These are phyloP conservation scores for Euphorbia schlechtendalii DNA, from an alignment of 441 rosid species.

Conservation along the genomic window DNA sequence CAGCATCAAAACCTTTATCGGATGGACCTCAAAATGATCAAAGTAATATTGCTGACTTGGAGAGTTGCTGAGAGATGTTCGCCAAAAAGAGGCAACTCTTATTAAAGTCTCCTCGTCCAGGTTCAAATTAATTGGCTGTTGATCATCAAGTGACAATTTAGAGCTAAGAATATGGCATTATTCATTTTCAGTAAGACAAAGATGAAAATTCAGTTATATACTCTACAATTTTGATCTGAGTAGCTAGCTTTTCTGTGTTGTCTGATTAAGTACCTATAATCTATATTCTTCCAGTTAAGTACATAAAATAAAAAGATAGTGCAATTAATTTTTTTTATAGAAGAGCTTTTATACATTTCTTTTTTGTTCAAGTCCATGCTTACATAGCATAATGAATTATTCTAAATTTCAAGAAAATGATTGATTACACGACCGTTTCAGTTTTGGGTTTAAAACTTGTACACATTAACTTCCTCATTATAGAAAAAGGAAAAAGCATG, in stretches of 20 bases:
- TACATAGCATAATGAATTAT: not conserved
- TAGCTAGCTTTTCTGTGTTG: not conserved
- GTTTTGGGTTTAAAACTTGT: not conserved
- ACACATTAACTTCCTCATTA: not conserved
- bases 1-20: constrained; percentile 62
- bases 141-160: constrained; percentile 23
- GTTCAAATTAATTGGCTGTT: constrained; percentile 83
- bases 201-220: not conserved
- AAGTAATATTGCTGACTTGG: constrained; percentile 79
- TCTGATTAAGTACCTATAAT: not conserved
- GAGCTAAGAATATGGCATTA: constrained; percentile 12
- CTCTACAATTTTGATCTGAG: not conserved
- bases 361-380: not conserved
- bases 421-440: not conserved
- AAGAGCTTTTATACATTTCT: not conserved
- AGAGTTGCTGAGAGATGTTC: constrained; percentile 72
- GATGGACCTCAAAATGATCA: constrained; percentile 95
- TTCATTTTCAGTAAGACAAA: not conserved
- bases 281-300: not conserved
- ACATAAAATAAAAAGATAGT: not conserved
- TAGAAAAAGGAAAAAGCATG: not conserved
- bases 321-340: not conserved
- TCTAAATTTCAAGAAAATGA: not conserved
- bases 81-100: constrained; percentile 87
- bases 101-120: constrained; percentile 89